A percentile compares a stretch with the other conserved stretches of the same genome.
Evolutionary conservation across 345 rosid genomes (phyloP).

Genomic region (Ceriops zippeliana): DNA sequence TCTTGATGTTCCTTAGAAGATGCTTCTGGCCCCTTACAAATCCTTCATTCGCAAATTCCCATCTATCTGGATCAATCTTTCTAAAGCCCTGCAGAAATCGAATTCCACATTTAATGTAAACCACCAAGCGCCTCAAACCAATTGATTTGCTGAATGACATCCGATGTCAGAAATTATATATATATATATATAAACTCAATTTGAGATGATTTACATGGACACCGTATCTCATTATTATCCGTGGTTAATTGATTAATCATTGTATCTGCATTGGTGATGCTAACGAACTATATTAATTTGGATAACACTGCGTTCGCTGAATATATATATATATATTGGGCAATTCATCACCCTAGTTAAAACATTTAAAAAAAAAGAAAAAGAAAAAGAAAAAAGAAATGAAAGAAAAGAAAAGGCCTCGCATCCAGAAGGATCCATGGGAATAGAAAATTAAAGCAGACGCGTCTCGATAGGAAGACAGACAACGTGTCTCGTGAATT

Average conservation of each 20-base stretch:
- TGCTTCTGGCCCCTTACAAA: slow-evolving; percentile 68
- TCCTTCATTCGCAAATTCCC: slow-evolving; percentile 87
- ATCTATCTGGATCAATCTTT: slow-evolving; percentile 72
- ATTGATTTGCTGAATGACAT: neutral
- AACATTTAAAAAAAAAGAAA: no score
- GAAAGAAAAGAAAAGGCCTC: no score
- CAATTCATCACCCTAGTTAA: no score
- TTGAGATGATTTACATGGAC: neutral
- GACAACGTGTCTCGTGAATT: no score
- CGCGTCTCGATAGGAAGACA: no score
- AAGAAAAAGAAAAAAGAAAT: no score
- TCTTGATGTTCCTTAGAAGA: slow-evolving; percentile 66
- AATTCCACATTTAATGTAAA: neutral
- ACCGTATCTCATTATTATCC: neutral
- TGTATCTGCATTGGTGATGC: neutral
- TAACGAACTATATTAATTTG: neutral
- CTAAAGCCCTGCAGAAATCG: slow-evolving; percentile 59
- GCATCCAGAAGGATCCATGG: no score
- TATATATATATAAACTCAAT: neutral
- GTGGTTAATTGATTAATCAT: neutral
- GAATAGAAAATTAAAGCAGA: no score
- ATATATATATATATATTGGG: no score
- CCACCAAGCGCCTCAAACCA: neutral
- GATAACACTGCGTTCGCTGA: no score
- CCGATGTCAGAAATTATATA: neutral